phyloP scores from a whole-genome alignment of 495 filamentous ascomycete species.

The Penicillium lividum region DNA sequence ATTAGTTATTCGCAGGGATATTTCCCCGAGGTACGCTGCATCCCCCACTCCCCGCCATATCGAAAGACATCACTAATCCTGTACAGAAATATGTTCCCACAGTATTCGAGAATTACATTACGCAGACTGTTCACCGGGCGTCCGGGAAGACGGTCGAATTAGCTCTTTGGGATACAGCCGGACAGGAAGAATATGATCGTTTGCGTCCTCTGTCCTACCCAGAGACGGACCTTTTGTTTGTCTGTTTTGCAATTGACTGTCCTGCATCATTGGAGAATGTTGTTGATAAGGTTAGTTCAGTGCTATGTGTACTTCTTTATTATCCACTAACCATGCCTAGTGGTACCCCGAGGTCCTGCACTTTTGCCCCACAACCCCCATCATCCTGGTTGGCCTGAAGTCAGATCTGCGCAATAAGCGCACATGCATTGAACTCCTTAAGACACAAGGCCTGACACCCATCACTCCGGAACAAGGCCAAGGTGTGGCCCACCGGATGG shows the following conservation, averaged over 20 bases:
- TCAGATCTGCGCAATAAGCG: constrained; percentile 93
- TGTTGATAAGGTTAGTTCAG: constrained; percentile 82
- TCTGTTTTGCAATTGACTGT: constrained; percentile 99
- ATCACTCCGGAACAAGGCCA: constrained; percentile 88
- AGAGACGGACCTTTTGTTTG: constrained; percentile 95
- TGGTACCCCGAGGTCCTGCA: constrained; percentile 99
- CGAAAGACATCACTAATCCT: constrained; percentile 14
- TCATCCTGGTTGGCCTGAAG: constrained; percentile 94
- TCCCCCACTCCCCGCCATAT: background rate
- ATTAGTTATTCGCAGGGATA: constrained; percentile 98
- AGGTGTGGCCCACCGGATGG: constrained; percentile 87
- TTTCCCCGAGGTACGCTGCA: constrained; percentile 82
- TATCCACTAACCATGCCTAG: constrained; percentile 44
- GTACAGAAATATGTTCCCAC: constrained; percentile 97
- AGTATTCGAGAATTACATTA: constrained; percentile 99
- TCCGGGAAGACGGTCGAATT: constrained; percentile 94
- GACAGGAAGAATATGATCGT: constrained; percentile 98
- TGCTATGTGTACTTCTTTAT: background rate
- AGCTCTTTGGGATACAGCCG: constrained; percentile 97
- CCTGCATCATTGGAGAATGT: constrained; percentile 98
- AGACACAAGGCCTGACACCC: constrained; percentile 93
- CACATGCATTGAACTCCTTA: constrained; percentile 95
- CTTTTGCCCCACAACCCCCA: constrained; percentile 95
- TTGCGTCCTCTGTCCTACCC: constrained; percentile 94
- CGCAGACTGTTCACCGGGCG: constrained; percentile 81